Conservation (phyloP, 129 eudicot genomes). For the Flaveria ramosissima region DNA sequence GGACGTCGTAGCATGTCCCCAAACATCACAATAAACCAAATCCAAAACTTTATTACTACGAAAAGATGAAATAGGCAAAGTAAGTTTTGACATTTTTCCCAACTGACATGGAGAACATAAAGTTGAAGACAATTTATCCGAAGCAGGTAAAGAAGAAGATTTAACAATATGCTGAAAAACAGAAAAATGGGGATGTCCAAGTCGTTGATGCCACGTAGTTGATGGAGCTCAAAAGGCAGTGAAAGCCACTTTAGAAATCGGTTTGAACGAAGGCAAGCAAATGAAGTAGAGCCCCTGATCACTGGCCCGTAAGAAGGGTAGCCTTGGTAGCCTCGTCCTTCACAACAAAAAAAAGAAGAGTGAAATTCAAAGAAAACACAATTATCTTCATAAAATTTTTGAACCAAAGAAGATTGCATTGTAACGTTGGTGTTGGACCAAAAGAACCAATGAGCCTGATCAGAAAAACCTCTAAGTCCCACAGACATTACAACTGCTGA, state of each 20-base stretch:
- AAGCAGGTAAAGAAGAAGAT: neutral
- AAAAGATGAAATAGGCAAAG: neutral
- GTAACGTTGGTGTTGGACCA: too few species aligned
- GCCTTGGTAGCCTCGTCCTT: neutral
- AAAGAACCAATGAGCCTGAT: too few species aligned
- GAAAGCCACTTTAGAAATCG: neutral
- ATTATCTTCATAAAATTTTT: neutral
- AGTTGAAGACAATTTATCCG: neutral
- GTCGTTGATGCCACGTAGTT: neutral
- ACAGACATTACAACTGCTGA: too few species aligned
- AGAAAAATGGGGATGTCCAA: neutral
- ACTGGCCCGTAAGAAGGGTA: neutral
- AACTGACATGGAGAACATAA: neutral
- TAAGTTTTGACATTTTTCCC: neutral
- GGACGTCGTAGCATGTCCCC: too few species aligned
- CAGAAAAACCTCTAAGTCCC: too few species aligned
- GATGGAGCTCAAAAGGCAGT: neutral
- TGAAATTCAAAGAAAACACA: neutral
- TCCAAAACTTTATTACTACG: neutral
- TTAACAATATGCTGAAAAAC: neutral
- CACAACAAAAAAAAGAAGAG: neutral
- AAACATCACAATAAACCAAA: too few species aligned
- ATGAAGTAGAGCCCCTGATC: neutral
- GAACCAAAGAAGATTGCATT: neutral
- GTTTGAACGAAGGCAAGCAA: neutral